Conservation (phyloP, 441 rosid genomes). For the Pelargonium myrrhifolium region DNA sequence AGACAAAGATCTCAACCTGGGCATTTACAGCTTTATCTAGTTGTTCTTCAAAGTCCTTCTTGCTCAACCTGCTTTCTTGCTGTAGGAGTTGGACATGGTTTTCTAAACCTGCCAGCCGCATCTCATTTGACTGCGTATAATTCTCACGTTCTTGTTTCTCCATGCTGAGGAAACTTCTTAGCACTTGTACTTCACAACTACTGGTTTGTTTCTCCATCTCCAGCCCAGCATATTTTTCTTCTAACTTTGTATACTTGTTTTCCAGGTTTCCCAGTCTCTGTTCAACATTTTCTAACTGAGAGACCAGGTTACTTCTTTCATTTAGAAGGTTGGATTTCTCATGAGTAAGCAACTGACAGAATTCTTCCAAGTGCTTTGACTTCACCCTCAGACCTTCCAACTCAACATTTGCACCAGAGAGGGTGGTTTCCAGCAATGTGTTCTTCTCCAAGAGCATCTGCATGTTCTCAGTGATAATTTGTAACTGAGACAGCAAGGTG, state of each 20-base stretch:
- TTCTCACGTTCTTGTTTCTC: constrained; percentile 56
- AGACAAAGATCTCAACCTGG: constrained; percentile 55
- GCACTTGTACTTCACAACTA: constrained; percentile 43
- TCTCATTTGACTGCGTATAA: constrained; percentile 50
- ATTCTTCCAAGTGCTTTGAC: constrained; percentile 55
- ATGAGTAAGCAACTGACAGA: constrained; percentile 42
- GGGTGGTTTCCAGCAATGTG: constrained; percentile 40
- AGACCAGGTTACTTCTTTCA: constrained; percentile 43
- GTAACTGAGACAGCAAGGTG: constrained; percentile 69
- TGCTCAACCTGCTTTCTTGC: constrained; percentile 59
- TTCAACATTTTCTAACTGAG: constrained; percentile 42
- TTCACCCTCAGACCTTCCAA: constrained; percentile 51
- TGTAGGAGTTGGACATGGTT: constrained; percentile 53
- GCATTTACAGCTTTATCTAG: constrained; percentile 61
- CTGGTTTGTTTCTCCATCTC: constrained; percentile 46
- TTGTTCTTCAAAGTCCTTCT: constrained; percentile 70
- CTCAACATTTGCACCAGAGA: constrained; percentile 51
- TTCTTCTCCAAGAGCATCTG: constrained; percentile 55
- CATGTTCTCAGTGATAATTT: constrained; percentile 59
- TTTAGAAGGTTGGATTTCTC: constrained; percentile 45
- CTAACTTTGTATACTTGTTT: constrained; percentile 48
- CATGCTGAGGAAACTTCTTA: constrained; percentile 46
- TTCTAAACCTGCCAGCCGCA: constrained; percentile 61
- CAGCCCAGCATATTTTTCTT: constrained; percentile 37
- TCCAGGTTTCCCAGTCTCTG: constrained; percentile 59